Evolutionary conservation across 2,329 filamentous ascomycete species (phyloP).

Genomic region (Pestalotiopsis sp.): DNA sequence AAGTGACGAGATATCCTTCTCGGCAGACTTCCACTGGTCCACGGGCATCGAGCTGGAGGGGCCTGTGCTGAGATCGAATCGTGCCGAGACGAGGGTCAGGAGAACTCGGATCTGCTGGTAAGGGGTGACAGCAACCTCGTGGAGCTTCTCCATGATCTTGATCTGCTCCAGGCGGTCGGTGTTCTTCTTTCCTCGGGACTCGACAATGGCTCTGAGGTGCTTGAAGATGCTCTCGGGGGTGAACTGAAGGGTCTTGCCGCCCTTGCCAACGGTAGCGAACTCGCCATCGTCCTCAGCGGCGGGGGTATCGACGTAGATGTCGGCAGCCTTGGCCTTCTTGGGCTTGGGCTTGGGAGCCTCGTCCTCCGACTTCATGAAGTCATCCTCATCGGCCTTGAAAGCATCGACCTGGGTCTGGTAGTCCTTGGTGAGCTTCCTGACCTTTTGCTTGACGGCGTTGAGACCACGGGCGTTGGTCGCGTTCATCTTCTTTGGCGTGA

Average conservation of each 20-base stretch:
- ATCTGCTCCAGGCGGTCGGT: constrained; percentile 95
- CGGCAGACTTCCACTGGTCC: constrained; percentile 95
- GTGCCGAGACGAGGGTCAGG: constrained; percentile 86
- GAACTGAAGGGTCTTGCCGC: constrained; percentile 86
- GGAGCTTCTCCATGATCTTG: constrained; percentile 93
- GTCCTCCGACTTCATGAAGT: constrained; percentile 84
- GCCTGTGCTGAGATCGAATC: constrained; percentile 89
- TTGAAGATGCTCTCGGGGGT: constrained; percentile 98
- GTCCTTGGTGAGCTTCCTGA: constrained; percentile 98
- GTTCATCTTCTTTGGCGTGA: constrained; percentile 98
- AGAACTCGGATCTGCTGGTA: constrained; percentile 95
- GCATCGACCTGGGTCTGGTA: constrained; percentile 85
- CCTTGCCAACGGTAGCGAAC: constrained; percentile 86
- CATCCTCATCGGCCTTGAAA: constrained; percentile 83
- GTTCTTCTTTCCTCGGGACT: constrained; percentile 98
- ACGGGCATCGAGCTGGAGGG: constrained; percentile 80
- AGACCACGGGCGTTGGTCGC: constrained; percentile 90
- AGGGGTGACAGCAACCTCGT: constrained; percentile 84
- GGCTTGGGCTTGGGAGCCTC: constrained; percentile 56
- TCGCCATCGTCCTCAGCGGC: constrained; percentile 75
- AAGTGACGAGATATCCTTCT: constrained; percentile 80
- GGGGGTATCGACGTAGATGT: constrained; percentile 52
- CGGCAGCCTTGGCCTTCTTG: constrained; percentile 55
- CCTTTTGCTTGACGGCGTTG: constrained; percentile 96
- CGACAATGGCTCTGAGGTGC: constrained; percentile 88